phyloP scores from a whole-genome alignment of 2,329 filamentous ascomycete species.

The Colletotrichum lupini region DNA sequence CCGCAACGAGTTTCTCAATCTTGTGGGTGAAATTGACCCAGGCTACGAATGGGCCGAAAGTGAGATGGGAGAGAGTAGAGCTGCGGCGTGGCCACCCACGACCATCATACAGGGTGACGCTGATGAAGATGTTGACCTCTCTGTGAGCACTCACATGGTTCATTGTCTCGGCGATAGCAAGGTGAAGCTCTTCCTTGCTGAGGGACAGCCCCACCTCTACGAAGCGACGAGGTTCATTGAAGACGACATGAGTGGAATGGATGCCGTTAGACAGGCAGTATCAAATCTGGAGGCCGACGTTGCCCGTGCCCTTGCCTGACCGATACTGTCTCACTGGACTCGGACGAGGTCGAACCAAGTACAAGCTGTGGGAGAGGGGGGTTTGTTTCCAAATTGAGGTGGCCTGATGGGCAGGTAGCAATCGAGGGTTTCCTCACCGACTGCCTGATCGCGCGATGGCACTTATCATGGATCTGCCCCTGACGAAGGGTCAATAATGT shows the following conservation, averaged over 20 bases:
- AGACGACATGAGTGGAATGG: constrained; percentile 43
- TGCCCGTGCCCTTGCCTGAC: background rate
- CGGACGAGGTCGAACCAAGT: background rate
- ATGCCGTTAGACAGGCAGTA: constrained; percentile 40
- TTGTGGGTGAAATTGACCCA: constrained; percentile 44
- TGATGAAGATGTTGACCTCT: constrained; percentile 43
- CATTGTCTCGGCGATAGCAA: constrained; percentile 41
- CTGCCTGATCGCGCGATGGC: background rate
- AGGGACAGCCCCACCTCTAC: constrained; percentile 43
- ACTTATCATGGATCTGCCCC: too few relatives aligned
- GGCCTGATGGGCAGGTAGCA: background rate
- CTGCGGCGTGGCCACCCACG: constrained; percentile 45
- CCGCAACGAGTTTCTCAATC: constrained; percentile 42
- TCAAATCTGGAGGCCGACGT: constrained; percentile 37
- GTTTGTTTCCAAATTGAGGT: background rate
- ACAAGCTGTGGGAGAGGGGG: background rate
- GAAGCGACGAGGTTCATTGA: constrained; percentile 45
- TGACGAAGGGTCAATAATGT: background rate
- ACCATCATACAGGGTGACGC: constrained; percentile 47
- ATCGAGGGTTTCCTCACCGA: background rate
- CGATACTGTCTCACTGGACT: background rate
- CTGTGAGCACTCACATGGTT: constrained; percentile 42
- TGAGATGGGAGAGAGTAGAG: constrained; percentile 20
- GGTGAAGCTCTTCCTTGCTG: constrained; percentile 41
- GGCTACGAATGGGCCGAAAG: constrained; percentile 45